These are phyloP conservation scores for Paxillus involutus DNA, from an alignment of 768 basidiomycete species.

Conservation along the genomic window DNA sequence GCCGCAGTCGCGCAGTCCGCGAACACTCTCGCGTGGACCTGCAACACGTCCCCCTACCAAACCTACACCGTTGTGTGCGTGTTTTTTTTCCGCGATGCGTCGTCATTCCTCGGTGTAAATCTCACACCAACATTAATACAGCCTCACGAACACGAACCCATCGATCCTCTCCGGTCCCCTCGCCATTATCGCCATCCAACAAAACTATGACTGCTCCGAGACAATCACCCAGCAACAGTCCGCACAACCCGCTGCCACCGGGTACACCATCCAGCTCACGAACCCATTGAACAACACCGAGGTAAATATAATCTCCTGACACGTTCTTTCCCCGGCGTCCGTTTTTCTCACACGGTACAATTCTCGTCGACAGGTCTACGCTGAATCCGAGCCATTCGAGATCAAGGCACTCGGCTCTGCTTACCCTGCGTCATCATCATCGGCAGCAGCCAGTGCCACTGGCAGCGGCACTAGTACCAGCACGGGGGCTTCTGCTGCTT, in stretches of 20 bases:
- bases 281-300: constrained; percentile 50
- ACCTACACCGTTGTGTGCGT: constrained; percentile 58
- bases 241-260: constrained; percentile 38
- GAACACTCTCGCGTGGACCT: constrained; percentile 65
- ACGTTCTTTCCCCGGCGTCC: not conserved
- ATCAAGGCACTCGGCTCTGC: constrained; percentile 55
- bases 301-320: constrained; percentile 37
- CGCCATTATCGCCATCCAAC: constrained; percentile 45
- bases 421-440: constrained; percentile 44
- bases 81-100: not conserved
- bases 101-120: constrained; percentile 7
- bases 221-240: constrained; percentile 47
- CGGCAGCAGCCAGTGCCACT: constrained; percentile 23
- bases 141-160: constrained; percentile 45
- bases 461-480: constrained; percentile 9
- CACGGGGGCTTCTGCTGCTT: constrained; percentile 16
- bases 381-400: constrained; percentile 54
- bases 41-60: constrained; percentile 37
- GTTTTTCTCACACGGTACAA: not conserved
- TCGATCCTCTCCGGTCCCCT: constrained; percentile 38
- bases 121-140: constrained; percentile 20
- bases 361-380: constrained; percentile 47
- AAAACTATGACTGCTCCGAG: constrained; percentile 61
- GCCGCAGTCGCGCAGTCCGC: constrained; percentile 49
- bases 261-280: constrained; percentile 53